Evolutionary conservation across 257 asterid genomes (phyloP).

Genomic region (Solanum chmielewskii): DNA sequence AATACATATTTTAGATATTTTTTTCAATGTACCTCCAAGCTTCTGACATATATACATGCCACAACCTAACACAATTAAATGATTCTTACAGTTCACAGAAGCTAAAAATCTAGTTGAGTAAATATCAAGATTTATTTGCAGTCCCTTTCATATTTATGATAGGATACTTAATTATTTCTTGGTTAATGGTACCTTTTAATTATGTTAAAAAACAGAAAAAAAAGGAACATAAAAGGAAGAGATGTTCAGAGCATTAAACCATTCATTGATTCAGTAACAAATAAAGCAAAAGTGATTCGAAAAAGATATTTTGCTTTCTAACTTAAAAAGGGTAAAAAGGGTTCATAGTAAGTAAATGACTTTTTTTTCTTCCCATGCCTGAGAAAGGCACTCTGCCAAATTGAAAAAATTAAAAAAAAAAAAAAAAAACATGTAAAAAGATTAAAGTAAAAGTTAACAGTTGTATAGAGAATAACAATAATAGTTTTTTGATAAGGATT

Average conservation of each 20-base stretch:
- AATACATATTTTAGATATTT: not conserved
- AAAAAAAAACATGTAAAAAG: not conserved
- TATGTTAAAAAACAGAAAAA: not conserved
- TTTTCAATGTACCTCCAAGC: not conserved
- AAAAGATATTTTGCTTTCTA: slow-evolving; percentile 15
- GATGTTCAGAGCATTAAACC: not conserved
- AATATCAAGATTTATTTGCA: not conserved
- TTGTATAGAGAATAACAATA: slow-evolving; percentile 2
- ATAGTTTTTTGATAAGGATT: slow-evolving; percentile 5
- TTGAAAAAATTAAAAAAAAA: not conserved
- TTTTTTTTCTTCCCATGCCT: slow-evolving; percentile 22
- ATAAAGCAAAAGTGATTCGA: slow-evolving; percentile 13
- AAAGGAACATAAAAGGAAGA: not conserved
- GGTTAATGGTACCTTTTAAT: not conserved
- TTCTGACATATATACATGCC: not conserved
- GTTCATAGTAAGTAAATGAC: slow-evolving; percentile 5
- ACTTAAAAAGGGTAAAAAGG: not conserved
- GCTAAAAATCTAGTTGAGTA: not conserved
- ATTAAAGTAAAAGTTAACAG: not conserved
- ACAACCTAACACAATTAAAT: not conserved
- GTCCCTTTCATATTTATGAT: not conserved
- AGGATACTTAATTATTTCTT: not conserved
- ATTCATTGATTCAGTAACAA: not conserved
- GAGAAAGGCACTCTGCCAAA: slow-evolving; percentile 5
- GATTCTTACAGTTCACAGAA: not conserved